Evolutionary conservation across 768 basidiomycete species (phyloP).

Genomic region (Cystobasidium onofrii): DNA sequence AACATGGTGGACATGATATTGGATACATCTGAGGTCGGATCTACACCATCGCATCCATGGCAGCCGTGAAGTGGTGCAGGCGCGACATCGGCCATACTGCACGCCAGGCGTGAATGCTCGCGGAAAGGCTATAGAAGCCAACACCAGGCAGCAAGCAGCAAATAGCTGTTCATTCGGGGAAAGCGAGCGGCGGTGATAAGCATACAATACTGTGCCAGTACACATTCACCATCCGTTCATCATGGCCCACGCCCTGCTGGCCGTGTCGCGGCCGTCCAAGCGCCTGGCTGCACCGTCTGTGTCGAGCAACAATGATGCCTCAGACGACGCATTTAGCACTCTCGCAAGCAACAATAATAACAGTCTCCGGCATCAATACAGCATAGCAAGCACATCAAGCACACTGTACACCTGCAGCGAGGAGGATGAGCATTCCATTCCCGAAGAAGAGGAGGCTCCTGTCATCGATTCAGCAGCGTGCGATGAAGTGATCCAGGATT

Average conservation of each 20-base stretch:
- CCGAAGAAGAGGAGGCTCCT: neutral
- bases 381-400: slow-evolving; percentile 5
- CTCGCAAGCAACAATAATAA: neutral
- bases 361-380: neutral
- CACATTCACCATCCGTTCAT: neutral
- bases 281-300: neutral
- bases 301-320: slow-evolving; percentile 7
- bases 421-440: neutral
- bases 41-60: too few relatives aligned
- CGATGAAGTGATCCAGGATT: neutral
- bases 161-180: too few relatives aligned
- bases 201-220: too few relatives aligned
- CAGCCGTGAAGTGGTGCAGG: neutral
- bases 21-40: too few relatives aligned
- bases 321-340: neutral
- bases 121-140: neutral
- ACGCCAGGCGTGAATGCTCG: neutral
- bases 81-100: neutral
- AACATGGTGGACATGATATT: neutral
- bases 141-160: neutral
- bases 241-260: slow-evolving; percentile 1
- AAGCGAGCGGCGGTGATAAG: too few relatives aligned
- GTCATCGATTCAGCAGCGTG: neutral
- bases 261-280: neutral
- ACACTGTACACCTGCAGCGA: slow-evolving; percentile 1